Conservation (phyloP, 1,284 basidiomycete species). For the Pisolithus thermaeus region DNA sequence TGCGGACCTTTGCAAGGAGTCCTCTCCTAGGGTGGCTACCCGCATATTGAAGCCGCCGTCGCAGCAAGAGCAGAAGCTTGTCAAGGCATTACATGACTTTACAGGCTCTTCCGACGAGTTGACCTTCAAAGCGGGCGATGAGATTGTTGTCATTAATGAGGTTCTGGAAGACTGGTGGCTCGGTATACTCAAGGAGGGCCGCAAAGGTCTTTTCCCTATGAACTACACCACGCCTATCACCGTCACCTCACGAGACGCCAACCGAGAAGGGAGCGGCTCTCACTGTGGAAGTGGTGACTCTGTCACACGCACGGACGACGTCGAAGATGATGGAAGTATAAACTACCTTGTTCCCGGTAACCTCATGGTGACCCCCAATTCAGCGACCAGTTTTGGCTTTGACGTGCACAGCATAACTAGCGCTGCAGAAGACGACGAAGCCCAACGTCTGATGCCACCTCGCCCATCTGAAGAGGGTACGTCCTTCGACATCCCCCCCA, state of each 20-base stretch:
- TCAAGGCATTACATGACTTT: conserved; percentile 72
- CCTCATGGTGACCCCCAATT: conserved; percentile 35
- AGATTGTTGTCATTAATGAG: conserved; percentile 69
- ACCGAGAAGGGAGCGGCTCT: too few relatives aligned
- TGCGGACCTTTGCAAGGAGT: conserved; percentile 28
- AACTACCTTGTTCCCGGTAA: conserved; percentile 32
- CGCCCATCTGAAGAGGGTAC: conserved; percentile 18
- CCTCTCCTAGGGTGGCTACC: conserved; percentile 36
- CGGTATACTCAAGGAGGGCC: conserved; percentile 59
- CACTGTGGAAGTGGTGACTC: not conserved
- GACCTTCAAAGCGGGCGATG: conserved; percentile 63
- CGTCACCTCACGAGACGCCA: conserved; percentile 2
- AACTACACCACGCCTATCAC: conserved; percentile 46
- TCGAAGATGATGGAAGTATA: conserved; percentile 14
- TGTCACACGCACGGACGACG: conserved; percentile 5
- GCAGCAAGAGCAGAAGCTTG: conserved; percentile 46
- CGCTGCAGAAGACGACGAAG: conserved; percentile 37
- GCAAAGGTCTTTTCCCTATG: conserved; percentile 72
- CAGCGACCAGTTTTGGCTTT: conserved; percentile 22
- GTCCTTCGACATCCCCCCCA: conserved; percentile 4
- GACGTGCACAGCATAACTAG: conserved; percentile 41
- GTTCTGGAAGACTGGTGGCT: conserved; percentile 84
- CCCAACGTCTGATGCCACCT: conserved; percentile 26
- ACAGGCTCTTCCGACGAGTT: conserved; percentile 69
- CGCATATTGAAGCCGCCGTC: conserved; percentile 46